Evolutionary conservation across 106 monocot genomes (phyloP).

Genomic region (Platanthera guangdongensis): DNA sequence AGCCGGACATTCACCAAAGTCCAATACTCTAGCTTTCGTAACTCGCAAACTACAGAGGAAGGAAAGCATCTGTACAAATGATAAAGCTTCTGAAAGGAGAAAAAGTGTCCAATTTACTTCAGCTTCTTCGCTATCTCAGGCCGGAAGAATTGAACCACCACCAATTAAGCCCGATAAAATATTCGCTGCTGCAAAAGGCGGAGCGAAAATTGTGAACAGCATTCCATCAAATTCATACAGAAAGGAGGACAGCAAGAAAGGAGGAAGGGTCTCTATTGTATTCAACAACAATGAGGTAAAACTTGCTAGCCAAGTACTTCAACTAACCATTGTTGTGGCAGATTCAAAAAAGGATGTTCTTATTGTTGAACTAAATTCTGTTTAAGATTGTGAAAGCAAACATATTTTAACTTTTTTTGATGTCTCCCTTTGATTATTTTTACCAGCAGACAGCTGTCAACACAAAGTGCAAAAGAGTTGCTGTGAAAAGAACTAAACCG

Average conservation of each 20-base stretch:
- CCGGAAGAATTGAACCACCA: neutral
- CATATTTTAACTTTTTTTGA: neutral
- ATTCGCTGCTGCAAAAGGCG: neutral
- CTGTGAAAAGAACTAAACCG: neutral
- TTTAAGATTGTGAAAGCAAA: neutral
- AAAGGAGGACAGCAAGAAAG: slow-evolving; percentile 5
- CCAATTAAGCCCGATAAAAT: slow-evolving; percentile 2
- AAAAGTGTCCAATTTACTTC: neutral
- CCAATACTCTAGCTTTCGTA: neutral
- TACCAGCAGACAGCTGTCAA: neutral
- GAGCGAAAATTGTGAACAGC: neutral
- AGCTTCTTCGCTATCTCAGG: neutral
- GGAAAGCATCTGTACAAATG: neutral
- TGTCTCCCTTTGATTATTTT: neutral
- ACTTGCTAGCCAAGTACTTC: too few species aligned
- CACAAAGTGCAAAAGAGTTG: slow-evolving; percentile 1
- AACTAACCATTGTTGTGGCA: neutral
- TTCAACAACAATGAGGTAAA: slow-evolving; percentile 1
- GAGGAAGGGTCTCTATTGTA: neutral
- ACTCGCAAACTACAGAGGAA: neutral
- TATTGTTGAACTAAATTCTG: neutral
- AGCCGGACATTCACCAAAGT: neutral
- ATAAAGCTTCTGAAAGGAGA: neutral
- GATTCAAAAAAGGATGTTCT: neutral
- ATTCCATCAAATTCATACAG: neutral